These are phyloP conservation scores for Trichaptum fuscoviolaceum DNA, from an alignment of 768 basidiomycete species.

Conservation along the genomic window DNA sequence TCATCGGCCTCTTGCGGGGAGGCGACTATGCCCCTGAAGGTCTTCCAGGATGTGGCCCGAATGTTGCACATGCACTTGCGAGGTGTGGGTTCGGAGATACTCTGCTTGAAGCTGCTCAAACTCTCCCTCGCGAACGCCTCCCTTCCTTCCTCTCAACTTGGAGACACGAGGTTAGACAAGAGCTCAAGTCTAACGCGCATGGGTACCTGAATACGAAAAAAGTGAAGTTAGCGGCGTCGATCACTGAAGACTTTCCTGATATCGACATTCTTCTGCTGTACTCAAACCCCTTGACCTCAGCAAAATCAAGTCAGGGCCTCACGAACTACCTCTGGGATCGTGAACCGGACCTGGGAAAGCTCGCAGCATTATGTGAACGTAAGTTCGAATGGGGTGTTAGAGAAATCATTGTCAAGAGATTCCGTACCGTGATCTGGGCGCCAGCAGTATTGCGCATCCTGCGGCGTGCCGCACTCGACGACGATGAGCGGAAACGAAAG, in stretches of 20 bases:
- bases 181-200: slow-evolving; percentile 65
- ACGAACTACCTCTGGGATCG: slow-evolving; percentile 32
- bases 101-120: slow-evolving; percentile 54
- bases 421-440: slow-evolving; percentile 79
- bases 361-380: slow-evolving; percentile 78
- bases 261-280: slow-evolving; percentile 75
- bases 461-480: slow-evolving; percentile 26
- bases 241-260: slow-evolving; percentile 67
- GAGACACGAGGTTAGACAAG: slow-evolving; percentile 54
- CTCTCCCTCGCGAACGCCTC: slow-evolving; percentile 40
- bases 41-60: slow-evolving; percentile 59
- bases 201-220: slow-evolving; percentile 62
- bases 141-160: slow-evolving; percentile 53
- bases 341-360: slow-evolving; percentile 64
- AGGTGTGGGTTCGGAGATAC: slow-evolving; percentile 76
- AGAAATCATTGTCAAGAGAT: slow-evolving; percentile 77
- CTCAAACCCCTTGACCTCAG: slow-evolving; percentile 67
- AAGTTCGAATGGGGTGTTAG: slow-evolving; percentile 92
- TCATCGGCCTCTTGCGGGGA: slow-evolving; percentile 81
- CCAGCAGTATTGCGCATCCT: slow-evolving; percentile 66
- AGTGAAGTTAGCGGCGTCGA: slow-evolving; percentile 53
- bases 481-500: slow-evolving; percentile 22
- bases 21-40: slow-evolving; percentile 85
- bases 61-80: slow-evolving; percentile 73
- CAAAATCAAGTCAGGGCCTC: slow-evolving; percentile 17